phyloP scores from a whole-genome alignment of 495 filamentous ascomycete genomes.

The Achaetomiella virescens region DNA sequence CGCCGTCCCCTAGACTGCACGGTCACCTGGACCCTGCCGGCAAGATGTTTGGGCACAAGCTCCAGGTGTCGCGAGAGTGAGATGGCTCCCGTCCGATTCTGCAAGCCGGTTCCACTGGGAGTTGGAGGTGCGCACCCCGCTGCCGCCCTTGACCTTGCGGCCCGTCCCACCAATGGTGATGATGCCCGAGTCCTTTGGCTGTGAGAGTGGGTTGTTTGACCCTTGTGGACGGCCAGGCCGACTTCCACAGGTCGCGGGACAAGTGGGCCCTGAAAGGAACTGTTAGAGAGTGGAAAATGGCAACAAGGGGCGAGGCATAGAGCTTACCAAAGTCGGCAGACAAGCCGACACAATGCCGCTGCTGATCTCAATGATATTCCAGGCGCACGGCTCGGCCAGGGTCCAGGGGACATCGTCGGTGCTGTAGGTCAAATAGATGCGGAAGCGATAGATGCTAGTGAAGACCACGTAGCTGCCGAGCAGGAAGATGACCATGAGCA shows the following conservation, averaged over 20 bases:
- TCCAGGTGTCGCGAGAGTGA: not conserved
- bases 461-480: constrained; percentile 6
- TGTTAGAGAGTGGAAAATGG: no score
- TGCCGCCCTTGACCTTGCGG: not conserved
- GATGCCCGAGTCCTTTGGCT: not conserved
- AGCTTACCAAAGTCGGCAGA: constrained; percentile 1
- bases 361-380: constrained; percentile 11
- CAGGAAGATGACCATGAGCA: constrained; percentile 2
- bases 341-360: constrained; percentile 3
- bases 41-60: constrained; percentile 1
- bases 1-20: not conserved
- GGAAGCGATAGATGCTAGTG: constrained; percentile 7
- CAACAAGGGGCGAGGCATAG: not conserved
- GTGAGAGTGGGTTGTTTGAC: not conserved
- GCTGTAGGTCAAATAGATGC: not conserved
- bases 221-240: not conserved
- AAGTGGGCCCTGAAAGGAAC: not conserved
- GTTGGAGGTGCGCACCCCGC: not conserved
- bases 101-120: constrained; percentile 1
- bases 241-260: constrained; percentile 6
- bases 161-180: constrained; percentile 5
- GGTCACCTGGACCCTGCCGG: not conserved
- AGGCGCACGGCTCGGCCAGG: not conserved
- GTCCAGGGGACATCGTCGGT: constrained; percentile 7
- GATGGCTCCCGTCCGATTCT: not conserved